Evolutionary conservation across 495 filamentous ascomycete genomes (phyloP).

Genomic region (Delitschia confertaspora): DNA sequence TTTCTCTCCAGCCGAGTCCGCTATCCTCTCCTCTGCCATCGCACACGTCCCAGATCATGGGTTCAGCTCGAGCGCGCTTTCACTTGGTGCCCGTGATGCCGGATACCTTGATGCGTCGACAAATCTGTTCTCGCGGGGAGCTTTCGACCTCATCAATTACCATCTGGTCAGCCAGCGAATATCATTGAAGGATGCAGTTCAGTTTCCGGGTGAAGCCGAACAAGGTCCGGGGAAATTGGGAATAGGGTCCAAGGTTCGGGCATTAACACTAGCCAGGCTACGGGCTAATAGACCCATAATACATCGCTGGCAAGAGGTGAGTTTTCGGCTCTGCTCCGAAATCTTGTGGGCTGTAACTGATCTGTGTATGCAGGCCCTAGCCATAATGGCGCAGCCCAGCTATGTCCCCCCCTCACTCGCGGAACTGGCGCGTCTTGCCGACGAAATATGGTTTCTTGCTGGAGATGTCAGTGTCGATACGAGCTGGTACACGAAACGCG

Average conservation of each 20-base stretch:
- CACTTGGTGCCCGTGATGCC: conserved; percentile 67
- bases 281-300: conserved; percentile 60
- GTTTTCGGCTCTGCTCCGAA: conserved; percentile 17
- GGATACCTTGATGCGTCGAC: conserved; percentile 80
- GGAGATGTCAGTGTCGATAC: conserved; percentile 74
- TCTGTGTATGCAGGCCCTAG: conserved; percentile 55
- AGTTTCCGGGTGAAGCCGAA: conserved; percentile 35
- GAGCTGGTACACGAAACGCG: conserved; percentile 85
- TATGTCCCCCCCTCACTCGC: conserved; percentile 67
- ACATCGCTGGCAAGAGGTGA: conserved; percentile 74
- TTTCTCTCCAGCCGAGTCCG: conserved; percentile 62
- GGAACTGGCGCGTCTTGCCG: conserved; percentile 70
- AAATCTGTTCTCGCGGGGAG: conserved; percentile 68
- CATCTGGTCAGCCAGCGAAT: conserved; percentile 63
- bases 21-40: conserved; percentile 73
- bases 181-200: conserved; percentile 44
- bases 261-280: conserved; percentile 61
- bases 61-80: conserved; percentile 63
- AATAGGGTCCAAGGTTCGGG: conserved; percentile 51
- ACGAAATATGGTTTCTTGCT: conserved; percentile 80
- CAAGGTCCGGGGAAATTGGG: conserved; percentile 25
- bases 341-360: not conserved
- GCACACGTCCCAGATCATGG: conserved; percentile 72
- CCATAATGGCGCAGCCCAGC: conserved; percentile 71
- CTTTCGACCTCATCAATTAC: conserved; percentile 74